A percentile compares a stretch with the other conserved stretches of the same genome.
These are phyloP conservation scores for Talaromyces sp. DNA, from an alignment of 2,329 filamentous ascomycete genomes.

Conservation along the genomic window DNA sequence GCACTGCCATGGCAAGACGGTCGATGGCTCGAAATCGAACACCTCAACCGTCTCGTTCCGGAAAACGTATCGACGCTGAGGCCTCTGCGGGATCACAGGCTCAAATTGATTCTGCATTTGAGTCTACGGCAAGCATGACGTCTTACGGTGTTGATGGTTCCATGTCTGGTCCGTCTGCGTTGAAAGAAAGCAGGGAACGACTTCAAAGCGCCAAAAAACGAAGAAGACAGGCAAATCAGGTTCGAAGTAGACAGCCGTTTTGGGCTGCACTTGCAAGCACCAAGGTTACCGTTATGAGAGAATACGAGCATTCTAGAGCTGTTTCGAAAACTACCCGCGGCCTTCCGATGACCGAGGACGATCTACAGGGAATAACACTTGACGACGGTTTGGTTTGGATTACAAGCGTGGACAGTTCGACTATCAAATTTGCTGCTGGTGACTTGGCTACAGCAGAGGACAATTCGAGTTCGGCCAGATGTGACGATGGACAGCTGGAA, in stretches of 20 bases:
- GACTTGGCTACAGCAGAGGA: slow-evolving; percentile 40
- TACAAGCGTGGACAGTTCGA: slow-evolving; percentile 47
- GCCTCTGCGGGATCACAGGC: slow-evolving; percentile 45
- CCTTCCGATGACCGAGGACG: slow-evolving; percentile 43
- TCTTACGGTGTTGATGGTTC: slow-evolving; percentile 44
- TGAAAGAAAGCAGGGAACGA: slow-evolving; percentile 57
- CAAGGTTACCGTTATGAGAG: slow-evolving; percentile 94
- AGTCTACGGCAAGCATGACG: slow-evolving; percentile 44
- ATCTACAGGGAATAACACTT: slow-evolving; percentile 42
- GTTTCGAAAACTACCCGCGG: slow-evolving; percentile 40
- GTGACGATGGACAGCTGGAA: slow-evolving; percentile 29
- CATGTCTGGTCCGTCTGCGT: slow-evolving; percentile 53
- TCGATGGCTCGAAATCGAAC: slow-evolving; percentile 48
- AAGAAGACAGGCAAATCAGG: slow-evolving; percentile 86
- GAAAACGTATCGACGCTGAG: slow-evolving; percentile 48
- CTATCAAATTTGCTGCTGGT: slow-evolving; percentile 49
- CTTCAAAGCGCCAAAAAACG: slow-evolving; percentile 71
- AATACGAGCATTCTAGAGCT: slow-evolving; percentile 72
- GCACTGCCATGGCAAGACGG: slow-evolving; percentile 48
- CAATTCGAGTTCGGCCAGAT: slow-evolving; percentile 23
- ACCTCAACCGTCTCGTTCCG: slow-evolving; percentile 40
- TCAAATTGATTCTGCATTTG: slow-evolving; percentile 44
- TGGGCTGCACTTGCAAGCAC: slow-evolving; percentile 94
- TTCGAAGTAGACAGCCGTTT: slow-evolving; percentile 84
- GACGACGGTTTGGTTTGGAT: slow-evolving; percentile 50